Evolutionary conservation across 2,329 filamentous ascomycete genomes (phyloP).

Genomic region (Pyrenophora seminiperda): DNA sequence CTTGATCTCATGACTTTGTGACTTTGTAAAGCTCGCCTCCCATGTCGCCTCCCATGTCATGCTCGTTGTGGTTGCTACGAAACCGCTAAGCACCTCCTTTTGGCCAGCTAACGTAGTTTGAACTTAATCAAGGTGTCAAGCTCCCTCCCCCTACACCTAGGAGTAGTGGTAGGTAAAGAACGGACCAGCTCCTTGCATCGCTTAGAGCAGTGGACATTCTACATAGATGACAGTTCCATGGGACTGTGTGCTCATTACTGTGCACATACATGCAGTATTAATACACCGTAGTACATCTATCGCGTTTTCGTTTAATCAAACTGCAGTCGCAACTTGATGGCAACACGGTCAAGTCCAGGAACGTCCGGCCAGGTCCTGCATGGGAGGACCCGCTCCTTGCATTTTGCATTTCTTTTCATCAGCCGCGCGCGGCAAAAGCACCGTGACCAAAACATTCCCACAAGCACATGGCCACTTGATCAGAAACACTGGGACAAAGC

Average conservation of each 20-base stretch:
- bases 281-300: no score
- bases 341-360: not conserved
- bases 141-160: no score
- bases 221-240: no score
- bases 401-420: not conserved
- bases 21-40: not conserved
- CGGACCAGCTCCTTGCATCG: no score
- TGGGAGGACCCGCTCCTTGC: not conserved
- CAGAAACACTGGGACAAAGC: not conserved
- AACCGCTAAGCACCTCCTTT: slow-evolving; percentile 4
- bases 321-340: not conserved
- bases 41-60: not conserved
- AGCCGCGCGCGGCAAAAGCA: slow-evolving; percentile 4
- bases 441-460: not conserved
- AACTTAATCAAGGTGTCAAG: no score
- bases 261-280: no score
- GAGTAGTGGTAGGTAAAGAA: no score
- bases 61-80: not conserved
- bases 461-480: not conserved
- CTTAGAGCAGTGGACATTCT: no score
- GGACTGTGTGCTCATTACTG: no score
- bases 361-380: not conserved
- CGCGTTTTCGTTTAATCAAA: no score
- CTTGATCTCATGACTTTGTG: not conserved
- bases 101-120: not conserved